Conservation (phyloP, 140 eudicot genomes). For the Stevia rebaudiana region DNA sequence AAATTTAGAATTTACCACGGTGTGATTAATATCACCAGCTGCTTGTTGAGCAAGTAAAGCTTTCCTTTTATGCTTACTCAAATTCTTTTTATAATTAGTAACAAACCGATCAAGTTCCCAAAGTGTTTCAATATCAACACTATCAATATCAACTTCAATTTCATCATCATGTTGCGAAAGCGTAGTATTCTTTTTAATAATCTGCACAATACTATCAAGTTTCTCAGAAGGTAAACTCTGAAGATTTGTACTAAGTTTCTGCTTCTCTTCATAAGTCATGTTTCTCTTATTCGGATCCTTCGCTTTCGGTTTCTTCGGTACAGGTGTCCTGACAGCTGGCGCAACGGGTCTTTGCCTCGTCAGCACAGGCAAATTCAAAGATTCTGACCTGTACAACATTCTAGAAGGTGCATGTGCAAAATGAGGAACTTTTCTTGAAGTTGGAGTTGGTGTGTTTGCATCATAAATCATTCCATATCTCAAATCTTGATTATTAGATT, state of each 20-base stretch:
- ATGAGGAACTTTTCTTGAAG: constrained; percentile 51
- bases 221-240: constrained; percentile 82
- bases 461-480: constrained; percentile 54
- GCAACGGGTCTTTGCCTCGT: constrained; percentile 32
- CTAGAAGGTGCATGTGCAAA: constrained; percentile 37
- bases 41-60: constrained; percentile 75
- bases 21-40: constrained; percentile 34
- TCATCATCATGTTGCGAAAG: constrained; percentile 78
- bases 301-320: constrained; percentile 84
- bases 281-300: constrained; percentile 86
- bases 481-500: constrained; percentile 43
- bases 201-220: constrained; percentile 78
- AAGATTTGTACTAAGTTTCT: constrained; percentile 78
- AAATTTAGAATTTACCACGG: constrained; percentile 34
- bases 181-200: constrained; percentile 66
- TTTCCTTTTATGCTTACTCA: constrained; percentile 73
- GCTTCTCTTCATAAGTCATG: constrained; percentile 95
- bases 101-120: constrained; percentile 98
- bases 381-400: constrained; percentile 50
- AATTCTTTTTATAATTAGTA: constrained; percentile 73
- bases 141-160: constrained; percentile 93
- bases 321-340: constrained; percentile 58
- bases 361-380: constrained; percentile 40
- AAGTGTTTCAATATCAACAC: constrained; percentile 80
- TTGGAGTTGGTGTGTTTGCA: constrained; percentile 56